Evolutionary conservation across 352 stramenopile genomes (phyloP).

Genomic region (Phytophthora citrophthora): DNA sequence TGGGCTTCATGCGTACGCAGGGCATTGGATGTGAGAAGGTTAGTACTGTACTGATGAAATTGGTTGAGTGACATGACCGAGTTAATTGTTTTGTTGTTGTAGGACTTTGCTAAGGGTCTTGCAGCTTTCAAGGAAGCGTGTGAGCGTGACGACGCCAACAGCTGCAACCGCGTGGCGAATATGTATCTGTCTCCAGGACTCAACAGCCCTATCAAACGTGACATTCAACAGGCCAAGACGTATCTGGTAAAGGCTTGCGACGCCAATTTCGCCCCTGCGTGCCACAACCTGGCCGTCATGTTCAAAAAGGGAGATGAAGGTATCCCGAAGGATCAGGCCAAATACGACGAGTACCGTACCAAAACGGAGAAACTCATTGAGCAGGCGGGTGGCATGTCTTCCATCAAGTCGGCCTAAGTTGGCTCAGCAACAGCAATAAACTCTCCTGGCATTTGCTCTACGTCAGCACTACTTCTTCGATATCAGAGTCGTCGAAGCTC

Average conservation of each 20-base stretch:
- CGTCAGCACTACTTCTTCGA: constrained; percentile 59
- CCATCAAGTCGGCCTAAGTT: constrained; percentile 44
- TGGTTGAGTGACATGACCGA: neutral
- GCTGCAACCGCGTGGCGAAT: constrained; percentile 83
- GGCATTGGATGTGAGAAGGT: constrained; percentile 80
- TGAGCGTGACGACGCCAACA: constrained; percentile 73
- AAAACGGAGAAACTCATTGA: constrained; percentile 82
- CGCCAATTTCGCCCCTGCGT: constrained; percentile 86
- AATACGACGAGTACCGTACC: constrained; percentile 76
- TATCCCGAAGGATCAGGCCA: constrained; percentile 64
- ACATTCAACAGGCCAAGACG: constrained; percentile 63
- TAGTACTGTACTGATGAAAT: neutral
- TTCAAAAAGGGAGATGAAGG: constrained; percentile 88
- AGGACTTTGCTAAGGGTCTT: constrained; percentile 72
- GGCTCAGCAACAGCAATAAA: neutral
- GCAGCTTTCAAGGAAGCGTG: constrained; percentile 81
- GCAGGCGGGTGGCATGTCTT: constrained; percentile 67
- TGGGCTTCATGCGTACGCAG: constrained; percentile 84
- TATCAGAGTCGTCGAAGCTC: constrained; percentile 64
- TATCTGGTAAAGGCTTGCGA: constrained; percentile 82
- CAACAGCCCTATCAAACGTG: constrained; percentile 48
- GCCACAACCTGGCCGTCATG: constrained; percentile 90
- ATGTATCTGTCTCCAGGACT: constrained; percentile 64
- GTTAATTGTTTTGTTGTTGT: constrained; percentile 1
- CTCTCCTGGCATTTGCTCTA: constrained; percentile 12